These are phyloP conservation scores for Didymella exigua DNA, from an alignment of 2,329 filamentous ascomycete genomes.

Conservation along the genomic window DNA sequence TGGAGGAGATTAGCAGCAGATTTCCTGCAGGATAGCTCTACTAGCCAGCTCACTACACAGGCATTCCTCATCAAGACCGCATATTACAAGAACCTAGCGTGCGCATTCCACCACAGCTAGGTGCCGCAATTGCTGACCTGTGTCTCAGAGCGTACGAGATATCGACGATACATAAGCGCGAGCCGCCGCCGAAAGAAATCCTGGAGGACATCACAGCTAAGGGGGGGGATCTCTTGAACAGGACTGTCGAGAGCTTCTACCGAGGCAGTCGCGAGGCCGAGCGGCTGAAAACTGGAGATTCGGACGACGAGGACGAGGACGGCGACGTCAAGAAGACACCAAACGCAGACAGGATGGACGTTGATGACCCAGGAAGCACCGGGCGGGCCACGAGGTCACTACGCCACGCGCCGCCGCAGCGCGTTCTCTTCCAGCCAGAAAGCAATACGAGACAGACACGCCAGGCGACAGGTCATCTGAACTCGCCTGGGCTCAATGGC, in stretches of 20 bases:
- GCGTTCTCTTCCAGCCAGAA: constrained; percentile 85
- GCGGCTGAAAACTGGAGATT: constrained; percentile 57
- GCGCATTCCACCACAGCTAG: constrained; percentile 28
- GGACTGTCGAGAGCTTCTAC: constrained; percentile 78
- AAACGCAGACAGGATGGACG: constrained; percentile 56
- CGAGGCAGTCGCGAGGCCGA: constrained; percentile 55
- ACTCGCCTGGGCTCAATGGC: constrained; percentile 53
- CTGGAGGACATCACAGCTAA: constrained; percentile 81
- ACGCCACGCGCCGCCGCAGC: constrained; percentile 81
- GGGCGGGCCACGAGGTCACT: constrained; percentile 56
- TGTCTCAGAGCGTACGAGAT: constrained; percentile 75
- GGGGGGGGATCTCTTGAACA: constrained; percentile 76
- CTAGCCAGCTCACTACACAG: constrained; percentile 73
- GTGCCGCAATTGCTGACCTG: constrained; percentile 18
- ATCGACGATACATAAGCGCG: constrained; percentile 73
- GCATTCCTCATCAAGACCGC: constrained; percentile 85
- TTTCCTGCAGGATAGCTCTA: constrained; percentile 71
- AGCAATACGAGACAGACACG: constrained; percentile 69
- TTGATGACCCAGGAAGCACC: constrained; percentile 57
- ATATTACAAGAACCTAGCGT: constrained; percentile 87
- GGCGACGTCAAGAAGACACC: constrained; percentile 54
- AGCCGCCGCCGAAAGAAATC: constrained; percentile 86
- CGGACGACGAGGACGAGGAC: constrained; percentile 54
- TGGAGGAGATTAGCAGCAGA: constrained; percentile 82
- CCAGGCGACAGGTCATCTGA: constrained; percentile 51